These are phyloP conservation scores for Fraxinus nigra DNA, from an alignment of 305 asterid genomes.

Conservation along the genomic window DNA sequence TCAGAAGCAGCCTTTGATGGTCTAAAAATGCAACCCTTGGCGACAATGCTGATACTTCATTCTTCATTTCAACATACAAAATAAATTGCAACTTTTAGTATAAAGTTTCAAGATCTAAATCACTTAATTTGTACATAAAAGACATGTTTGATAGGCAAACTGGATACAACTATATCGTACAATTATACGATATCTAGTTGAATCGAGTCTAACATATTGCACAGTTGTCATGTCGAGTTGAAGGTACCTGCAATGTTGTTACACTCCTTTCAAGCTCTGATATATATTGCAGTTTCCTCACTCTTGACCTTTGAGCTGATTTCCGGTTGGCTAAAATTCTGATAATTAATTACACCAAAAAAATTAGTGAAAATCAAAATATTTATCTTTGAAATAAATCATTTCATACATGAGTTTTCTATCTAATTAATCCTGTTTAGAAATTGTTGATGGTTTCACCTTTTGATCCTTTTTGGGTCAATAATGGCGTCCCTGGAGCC, in stretches of 20 bases:
- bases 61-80: slow-evolving; percentile 32
- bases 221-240: neutral
- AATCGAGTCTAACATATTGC: neutral
- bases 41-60: slow-evolving; percentile 89
- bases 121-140: neutral
- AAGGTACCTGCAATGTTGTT: slow-evolving; percentile 59
- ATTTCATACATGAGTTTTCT: neutral
- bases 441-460: slow-evolving; percentile 37
- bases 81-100: neutral
- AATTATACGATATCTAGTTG: neutral
- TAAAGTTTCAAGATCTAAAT: neutral
- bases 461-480: slow-evolving; percentile 83
- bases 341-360: slow-evolving; percentile 3
- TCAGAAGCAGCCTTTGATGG: slow-evolving; percentile 79
- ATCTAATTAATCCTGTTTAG: neutral
- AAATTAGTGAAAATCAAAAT: neutral
- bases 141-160: neutral
- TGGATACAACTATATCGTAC: neutral
- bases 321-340: slow-evolving; percentile 89
- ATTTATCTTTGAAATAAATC: neutral
- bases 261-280: slow-evolving; percentile 93
- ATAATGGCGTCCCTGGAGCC: slow-evolving; percentile 32
- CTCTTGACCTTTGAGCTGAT: slow-evolving; percentile 92
- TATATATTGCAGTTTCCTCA: slow-evolving; percentile 81
- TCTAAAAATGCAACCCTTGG: slow-evolving; percentile 94